A percentile compares a stretch with the other conserved stretches of the same genome.
These are phyloP conservation scores for Salvia sclarea DNA, from an alignment of 305 asterid species.

Conservation along the genomic window DNA sequence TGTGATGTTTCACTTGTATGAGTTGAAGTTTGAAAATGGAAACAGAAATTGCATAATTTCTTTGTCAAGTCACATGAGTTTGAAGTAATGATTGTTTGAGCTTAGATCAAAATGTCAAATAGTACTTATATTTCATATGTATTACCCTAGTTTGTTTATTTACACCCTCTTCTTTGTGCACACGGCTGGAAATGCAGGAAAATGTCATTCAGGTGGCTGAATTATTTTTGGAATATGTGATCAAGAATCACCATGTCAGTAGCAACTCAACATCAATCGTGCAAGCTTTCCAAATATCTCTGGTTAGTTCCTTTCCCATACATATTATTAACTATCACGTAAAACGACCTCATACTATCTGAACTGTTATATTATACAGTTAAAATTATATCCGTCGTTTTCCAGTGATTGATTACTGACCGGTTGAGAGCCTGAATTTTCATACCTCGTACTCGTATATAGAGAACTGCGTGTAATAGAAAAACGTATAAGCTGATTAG, in stretches of 20 bases:
- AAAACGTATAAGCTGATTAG: background rate
- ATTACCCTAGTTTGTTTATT: constrained; percentile 19
- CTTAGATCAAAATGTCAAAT: constrained; percentile 3
- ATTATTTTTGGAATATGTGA: constrained; percentile 68
- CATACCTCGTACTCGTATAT: background rate
- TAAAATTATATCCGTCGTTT: constrained; percentile 1
- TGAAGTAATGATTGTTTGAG: constrained; percentile 22
- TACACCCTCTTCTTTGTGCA: constrained; percentile 26
- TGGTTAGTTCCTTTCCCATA: constrained; percentile 58
- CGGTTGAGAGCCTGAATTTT: constrained; percentile 8
- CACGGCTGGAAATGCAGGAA: constrained; percentile 59
- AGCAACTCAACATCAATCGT: constrained; percentile 57
- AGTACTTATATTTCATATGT: constrained; percentile 14
- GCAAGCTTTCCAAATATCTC: constrained; percentile 84
- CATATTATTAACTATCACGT: background rate
- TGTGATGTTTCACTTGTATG: background rate
- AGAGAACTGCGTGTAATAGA: background rate
- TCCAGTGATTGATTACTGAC: constrained; percentile 7
- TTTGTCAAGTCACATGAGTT: constrained; percentile 11
- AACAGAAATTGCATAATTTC: background rate
- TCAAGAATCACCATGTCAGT: constrained; percentile 63
- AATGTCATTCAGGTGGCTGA: constrained; percentile 45
- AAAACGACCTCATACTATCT: constrained; percentile 2
- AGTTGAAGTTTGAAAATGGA: constrained; percentile 19
- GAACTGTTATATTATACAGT: background rate